These are phyloP conservation scores for Mucor mucedo DNA, from an alignment of 371 early-diverging fungal species.

Conservation along the genomic window DNA sequence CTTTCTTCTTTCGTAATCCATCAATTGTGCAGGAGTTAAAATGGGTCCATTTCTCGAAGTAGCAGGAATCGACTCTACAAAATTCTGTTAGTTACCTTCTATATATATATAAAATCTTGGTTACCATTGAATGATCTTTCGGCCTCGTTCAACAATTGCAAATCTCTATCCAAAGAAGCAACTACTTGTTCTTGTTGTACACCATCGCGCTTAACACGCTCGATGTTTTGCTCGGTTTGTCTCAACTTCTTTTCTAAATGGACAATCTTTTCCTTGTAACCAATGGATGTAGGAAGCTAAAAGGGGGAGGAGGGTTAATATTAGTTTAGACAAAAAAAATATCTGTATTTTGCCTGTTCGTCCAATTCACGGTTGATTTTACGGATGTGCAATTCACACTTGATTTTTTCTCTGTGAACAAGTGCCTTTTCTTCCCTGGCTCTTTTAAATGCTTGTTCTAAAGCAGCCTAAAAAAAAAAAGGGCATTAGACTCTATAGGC, in stretches of 20 bases:
- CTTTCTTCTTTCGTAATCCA: conserved; percentile 67
- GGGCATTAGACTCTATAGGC: neutral
- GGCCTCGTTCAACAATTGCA: conserved; percentile 15
- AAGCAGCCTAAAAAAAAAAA: neutral
- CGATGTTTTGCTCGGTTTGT: conserved; percentile 61
- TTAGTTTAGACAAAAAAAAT: neutral
- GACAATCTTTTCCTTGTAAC: conserved; percentile 72
- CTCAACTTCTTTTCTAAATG: conserved; percentile 72
- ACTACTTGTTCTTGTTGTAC: conserved; percentile 53
- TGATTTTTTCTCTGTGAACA: conserved; percentile 74
- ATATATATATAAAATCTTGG: neutral
- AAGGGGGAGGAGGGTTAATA: too few relatives aligned
- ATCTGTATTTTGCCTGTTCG: conserved; percentile 48
- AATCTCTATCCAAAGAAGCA: conserved; percentile 30
- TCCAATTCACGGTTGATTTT: conserved; percentile 67
- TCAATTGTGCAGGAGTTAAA: conserved; percentile 46
- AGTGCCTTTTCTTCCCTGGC: conserved; percentile 77
- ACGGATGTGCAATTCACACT: conserved; percentile 73
- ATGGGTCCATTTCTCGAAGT: conserved; percentile 17
- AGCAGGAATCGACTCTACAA: conserved; percentile 17
- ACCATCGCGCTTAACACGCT: conserved; percentile 61
- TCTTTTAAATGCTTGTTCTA: conserved; percentile 63
- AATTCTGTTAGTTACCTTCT: neutral
- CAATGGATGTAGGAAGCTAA: conserved; percentile 63
- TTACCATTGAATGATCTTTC: conserved; percentile 18